Percentiles rank a stretch among this genome's conserved stretches.
Evolutionary conservation across 2,329 filamentous ascomycete genomes (phyloP).

Genomic region (Oidium heveae): DNA sequence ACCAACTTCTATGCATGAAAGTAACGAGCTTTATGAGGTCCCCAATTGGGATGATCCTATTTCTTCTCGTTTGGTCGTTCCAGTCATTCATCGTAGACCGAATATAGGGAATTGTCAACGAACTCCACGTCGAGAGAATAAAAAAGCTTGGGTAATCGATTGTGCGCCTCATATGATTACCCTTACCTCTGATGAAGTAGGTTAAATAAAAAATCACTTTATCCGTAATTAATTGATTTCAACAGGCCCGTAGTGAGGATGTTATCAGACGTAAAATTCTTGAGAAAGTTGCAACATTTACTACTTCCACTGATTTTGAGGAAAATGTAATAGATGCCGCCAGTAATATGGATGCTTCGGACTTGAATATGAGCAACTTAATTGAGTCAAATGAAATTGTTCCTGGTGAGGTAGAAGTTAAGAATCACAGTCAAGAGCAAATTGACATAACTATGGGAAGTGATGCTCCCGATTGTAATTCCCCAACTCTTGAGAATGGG

Average conservation of each 20-base stretch:
- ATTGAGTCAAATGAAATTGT: constrained; percentile 28
- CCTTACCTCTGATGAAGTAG: constrained; percentile 47
- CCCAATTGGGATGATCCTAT: constrained; percentile 31
- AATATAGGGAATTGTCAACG: constrained; percentile 10
- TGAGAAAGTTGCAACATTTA: constrained; percentile 49
- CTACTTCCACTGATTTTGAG: constrained; percentile 38
- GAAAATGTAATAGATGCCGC: constrained; percentile 17
- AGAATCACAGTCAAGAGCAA: constrained; percentile 48
- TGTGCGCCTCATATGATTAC: constrained; percentile 42
- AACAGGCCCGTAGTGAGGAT: constrained; percentile 32
- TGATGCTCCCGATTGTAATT: constrained; percentile 8
- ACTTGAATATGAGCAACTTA: constrained; percentile 44
- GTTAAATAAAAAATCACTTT: not conserved
- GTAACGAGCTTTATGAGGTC: constrained; percentile 19
- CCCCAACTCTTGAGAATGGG: not conserved
- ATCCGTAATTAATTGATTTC: not conserved
- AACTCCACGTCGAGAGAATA: constrained; percentile 11
- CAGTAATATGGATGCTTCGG: constrained; percentile 16
- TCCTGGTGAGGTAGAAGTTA: constrained; percentile 46
- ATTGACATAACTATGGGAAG: constrained; percentile 77
- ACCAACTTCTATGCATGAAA: constrained; percentile 17
- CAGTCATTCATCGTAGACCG: constrained; percentile 36
- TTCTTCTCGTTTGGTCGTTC: constrained; percentile 42
- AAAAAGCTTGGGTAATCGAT: constrained; percentile 14
- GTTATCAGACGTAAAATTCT: constrained; percentile 58